These are phyloP conservation scores for Arthrobotrys entomopaga DNA, from an alignment of 2,329 filamentous ascomycete species.

Conservation along the genomic window DNA sequence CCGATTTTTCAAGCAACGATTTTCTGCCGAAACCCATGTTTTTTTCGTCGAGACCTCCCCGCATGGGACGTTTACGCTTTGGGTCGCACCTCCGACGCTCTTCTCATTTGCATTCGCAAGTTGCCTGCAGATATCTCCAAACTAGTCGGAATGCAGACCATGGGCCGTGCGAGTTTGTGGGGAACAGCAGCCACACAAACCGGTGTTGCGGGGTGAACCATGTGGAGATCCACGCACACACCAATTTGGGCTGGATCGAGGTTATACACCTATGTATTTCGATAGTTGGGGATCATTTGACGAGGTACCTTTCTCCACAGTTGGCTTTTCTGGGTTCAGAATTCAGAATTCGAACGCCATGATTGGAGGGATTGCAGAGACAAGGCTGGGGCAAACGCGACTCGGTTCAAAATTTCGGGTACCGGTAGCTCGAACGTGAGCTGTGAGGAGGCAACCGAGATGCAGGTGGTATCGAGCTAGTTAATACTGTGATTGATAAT, in stretches of 20 bases:
- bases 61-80: no score
- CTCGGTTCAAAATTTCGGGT: conserved; percentile 18
- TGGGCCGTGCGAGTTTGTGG: conserved; percentile 10
- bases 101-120: no score
- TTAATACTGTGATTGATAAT: no score
- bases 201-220: neutral
- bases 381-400: conserved; percentile 3
- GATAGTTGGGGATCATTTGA: conserved; percentile 3
- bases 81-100: no score
- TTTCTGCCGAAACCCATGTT: no score
- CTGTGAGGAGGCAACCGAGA: conserved; percentile 4
- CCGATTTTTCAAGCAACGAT: no score
- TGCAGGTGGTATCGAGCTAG: neutral
- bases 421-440: neutral
- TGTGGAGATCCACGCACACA: conserved; percentile 10
- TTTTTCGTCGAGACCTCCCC: no score
- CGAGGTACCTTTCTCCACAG: neutral
- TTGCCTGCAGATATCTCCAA: neutral
- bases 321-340: neutral
- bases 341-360: neutral
- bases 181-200: neutral
- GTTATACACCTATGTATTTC: no score
- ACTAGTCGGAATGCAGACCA: neutral
- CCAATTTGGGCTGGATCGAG: conserved; percentile 4
- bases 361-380: conserved; percentile 2